phyloP scores from a whole-genome alignment of 176 grass and related monocot genomes.

The Lolium perenne region DNA sequence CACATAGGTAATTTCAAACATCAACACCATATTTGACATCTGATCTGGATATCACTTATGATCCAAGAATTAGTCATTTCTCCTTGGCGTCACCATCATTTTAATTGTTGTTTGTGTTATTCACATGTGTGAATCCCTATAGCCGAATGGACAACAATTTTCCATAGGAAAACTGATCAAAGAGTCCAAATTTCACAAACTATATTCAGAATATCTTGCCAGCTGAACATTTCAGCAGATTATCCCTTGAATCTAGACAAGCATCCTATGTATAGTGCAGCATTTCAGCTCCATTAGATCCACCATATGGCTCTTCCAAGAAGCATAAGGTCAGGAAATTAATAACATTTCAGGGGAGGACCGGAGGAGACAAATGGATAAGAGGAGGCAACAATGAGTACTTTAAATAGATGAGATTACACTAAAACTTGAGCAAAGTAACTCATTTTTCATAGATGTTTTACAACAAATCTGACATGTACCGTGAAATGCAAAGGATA shows the following conservation, averaged over 20 bases:
- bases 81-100: not conserved
- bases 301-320: not conserved
- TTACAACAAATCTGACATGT: not conserved
- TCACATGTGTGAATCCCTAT: not conserved
- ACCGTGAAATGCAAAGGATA: not conserved
- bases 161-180: not conserved
- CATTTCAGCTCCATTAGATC: not conserved
- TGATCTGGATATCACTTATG: not conserved
- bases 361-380: not conserved
- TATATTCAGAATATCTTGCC: constrained; percentile 1
- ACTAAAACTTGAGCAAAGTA: not conserved
- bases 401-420: not conserved
- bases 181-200: not conserved
- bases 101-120: not conserved
- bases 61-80: not conserved
- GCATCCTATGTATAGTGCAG: not conserved
- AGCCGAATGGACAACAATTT: not conserved
- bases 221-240: not conserved
- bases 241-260: not conserved
- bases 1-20: not conserved
- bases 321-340: not conserved
- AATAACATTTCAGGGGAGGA: not conserved
- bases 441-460: not conserved
- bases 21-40: not conserved
- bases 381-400: not conserved